A percentile compares a stretch with the other conserved stretches of the same genome.
Evolutionary conservation across 2,329 filamentous ascomycete genomes (phyloP).

Genomic region (Paracamarosporium sp.): DNA sequence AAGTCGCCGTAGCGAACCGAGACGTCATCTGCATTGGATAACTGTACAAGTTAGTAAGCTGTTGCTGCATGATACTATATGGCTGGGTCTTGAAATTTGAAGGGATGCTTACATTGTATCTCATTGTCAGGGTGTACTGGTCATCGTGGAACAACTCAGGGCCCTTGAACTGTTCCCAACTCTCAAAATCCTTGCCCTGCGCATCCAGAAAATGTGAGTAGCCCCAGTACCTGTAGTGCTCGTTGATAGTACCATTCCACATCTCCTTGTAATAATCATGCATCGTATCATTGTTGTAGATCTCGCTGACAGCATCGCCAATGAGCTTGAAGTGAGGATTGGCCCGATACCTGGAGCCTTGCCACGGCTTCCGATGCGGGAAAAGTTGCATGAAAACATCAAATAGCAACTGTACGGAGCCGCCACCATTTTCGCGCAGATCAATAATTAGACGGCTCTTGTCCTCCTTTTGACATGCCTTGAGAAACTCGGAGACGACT

Average conservation of each 20-base stretch:
- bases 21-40: constrained; percentile 25
- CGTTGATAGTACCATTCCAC: constrained; percentile 12
- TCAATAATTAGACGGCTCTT: constrained; percentile 69
- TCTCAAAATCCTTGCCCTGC: constrained; percentile 43
- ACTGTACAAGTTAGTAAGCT: constrained; percentile 15
- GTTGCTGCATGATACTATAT: neutral
- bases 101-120: constrained; percentile 33
- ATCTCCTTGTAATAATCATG: constrained; percentile 10
- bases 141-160: constrained; percentile 42
- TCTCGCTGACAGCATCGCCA: constrained; percentile 29
- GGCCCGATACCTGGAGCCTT: constrained; percentile 29
- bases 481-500: constrained; percentile 50
- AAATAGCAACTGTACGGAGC: constrained; percentile 45
- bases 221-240: constrained; percentile 27
- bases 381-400: constrained; percentile 60
- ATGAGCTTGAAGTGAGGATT: constrained; percentile 23
- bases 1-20: constrained; percentile 20
- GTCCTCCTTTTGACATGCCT: constrained; percentile 49
- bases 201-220: constrained; percentile 32
- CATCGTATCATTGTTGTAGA: constrained; percentile 20
- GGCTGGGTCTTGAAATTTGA: neutral
- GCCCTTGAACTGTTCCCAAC: constrained; percentile 54
- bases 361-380: constrained; percentile 51
- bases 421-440: constrained; percentile 65
- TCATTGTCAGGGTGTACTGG: constrained; percentile 46